A percentile compares a stretch with the other conserved stretches of the same genome.
Evolutionary conservation across 1,284 basidiomycete species (phyloP).

Genomic region (Anthracocystis panici-leucophaei): DNA sequence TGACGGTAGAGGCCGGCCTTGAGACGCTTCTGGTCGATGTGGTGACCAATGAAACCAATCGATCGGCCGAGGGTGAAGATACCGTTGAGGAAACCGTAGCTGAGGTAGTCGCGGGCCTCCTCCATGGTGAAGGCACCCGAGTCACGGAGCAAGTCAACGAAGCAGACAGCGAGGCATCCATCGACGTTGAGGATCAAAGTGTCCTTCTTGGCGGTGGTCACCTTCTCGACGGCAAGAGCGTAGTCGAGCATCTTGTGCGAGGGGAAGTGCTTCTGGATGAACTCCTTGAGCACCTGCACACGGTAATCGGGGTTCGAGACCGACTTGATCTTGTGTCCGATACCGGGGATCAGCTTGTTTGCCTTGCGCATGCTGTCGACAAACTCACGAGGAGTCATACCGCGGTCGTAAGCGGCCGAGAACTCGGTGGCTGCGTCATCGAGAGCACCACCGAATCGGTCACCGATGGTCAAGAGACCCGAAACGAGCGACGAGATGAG

Average conservation of each 20-base stretch:
- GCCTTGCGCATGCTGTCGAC: slow-evolving; percentile 94
- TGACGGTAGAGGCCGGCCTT: slow-evolving; percentile 68
- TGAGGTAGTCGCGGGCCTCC: slow-evolving; percentile 95
- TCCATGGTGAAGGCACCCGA: slow-evolving; percentile 94
- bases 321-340: slow-evolving; percentile 99
- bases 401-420: slow-evolving; percentile 81
- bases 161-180: slow-evolving; percentile 96
- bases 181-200: slow-evolving; percentile 80
- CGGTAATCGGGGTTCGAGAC: slow-evolving; percentile 73
- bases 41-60: slow-evolving; percentile 96
- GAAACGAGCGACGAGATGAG: slow-evolving; percentile 95
- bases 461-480: slow-evolving; percentile 96
- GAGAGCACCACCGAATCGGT: slow-evolving; percentile 98
- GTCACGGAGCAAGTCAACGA: slow-evolving; percentile 93
- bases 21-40: slow-evolving; percentile 90
- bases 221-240: slow-evolving; percentile 97
- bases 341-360: slow-evolving; percentile 98
- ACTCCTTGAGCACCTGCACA: slow-evolving; percentile 98
- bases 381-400: slow-evolving; percentile 94
- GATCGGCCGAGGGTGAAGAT: slow-evolving; percentile 96
- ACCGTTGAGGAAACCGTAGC: slow-evolving; percentile 91
- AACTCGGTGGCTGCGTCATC: slow-evolving; percentile 98
- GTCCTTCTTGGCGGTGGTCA: slow-evolving; percentile 97
- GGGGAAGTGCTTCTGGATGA: slow-evolving; percentile 94
- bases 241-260: slow-evolving; percentile 83